These are phyloP conservation scores for Tripterygium wilfordii DNA, from an alignment of 177 flowering plant genomes.

Conservation along the genomic window DNA sequence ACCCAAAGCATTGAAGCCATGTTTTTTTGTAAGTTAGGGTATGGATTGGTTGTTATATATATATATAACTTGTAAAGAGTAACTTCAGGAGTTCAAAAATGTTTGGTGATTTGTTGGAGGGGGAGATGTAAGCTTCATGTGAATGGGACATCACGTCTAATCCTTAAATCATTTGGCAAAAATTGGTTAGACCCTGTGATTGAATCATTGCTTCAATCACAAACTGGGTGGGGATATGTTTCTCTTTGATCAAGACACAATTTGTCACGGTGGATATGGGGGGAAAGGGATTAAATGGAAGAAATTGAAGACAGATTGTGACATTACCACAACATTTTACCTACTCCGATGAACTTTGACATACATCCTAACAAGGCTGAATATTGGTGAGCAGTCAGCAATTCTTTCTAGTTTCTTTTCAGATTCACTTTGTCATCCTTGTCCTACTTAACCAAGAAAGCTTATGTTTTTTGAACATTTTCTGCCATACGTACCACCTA, in stretches of 20 bases:
- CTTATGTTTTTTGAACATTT: too few relatives aligned
- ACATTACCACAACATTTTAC: not conserved
- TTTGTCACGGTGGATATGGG: too few relatives aligned
- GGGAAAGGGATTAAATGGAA: too few relatives aligned
- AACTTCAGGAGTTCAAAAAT: conserved; percentile 2
- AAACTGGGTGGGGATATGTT: not conserved
- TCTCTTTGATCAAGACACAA: too few relatives aligned
- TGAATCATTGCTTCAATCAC: not conserved
- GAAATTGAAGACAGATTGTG: too few relatives aligned
- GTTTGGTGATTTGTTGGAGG: conserved; percentile 26
- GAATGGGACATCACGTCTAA: conserved; percentile 25
- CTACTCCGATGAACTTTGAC: not conserved
- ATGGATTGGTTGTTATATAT: conserved; percentile 4
- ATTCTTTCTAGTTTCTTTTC: not conserved
- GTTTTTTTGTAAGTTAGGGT: conserved; percentile 12
- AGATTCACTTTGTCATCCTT: not conserved
- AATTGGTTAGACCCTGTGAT: not conserved
- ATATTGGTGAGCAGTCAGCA: conserved; percentile 10
- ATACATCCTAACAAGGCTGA: conserved; percentile 6
- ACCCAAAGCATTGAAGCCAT: conserved; percentile 31
- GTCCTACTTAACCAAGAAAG: too few relatives aligned
- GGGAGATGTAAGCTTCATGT: conserved; percentile 32
- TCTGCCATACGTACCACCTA: too few relatives aligned
- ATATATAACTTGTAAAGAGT: not conserved
- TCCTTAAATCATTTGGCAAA: conserved; percentile 5